phyloP scores from a whole-genome alignment of 495 filamentous ascomycete genomes.

The Tuber melanosporum region DNA sequence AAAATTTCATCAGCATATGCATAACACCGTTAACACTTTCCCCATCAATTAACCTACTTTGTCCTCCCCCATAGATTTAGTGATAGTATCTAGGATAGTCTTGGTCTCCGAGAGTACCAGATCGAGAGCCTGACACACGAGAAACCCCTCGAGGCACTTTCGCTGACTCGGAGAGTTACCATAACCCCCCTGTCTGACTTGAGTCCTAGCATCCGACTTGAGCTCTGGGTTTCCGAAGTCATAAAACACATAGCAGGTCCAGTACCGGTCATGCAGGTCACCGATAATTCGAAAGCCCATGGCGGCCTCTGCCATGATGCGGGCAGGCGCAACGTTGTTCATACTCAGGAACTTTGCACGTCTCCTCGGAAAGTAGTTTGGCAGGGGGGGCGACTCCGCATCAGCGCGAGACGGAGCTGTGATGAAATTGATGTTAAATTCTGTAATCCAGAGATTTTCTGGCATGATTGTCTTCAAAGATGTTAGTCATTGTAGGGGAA shows the following conservation, averaged over 20 bases:
- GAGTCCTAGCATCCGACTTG: background rate
- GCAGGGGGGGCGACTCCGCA: background rate
- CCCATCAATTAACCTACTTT: background rate
- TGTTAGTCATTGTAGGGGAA: background rate
- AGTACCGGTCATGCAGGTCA: background rate
- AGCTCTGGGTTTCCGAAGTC: background rate
- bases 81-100: background rate
- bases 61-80: background rate
- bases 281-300: background rate
- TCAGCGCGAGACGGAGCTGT: background rate
- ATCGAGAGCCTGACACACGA: background rate
- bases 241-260: conserved; percentile 4
- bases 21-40: background rate
- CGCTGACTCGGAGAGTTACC: background rate
- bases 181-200: background rate
- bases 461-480: conserved; percentile 3
- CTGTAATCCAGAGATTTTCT: conserved; percentile 4
- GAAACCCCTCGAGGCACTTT: conserved; percentile 2
- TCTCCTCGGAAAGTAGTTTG: conserved; percentile 1
- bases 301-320: background rate
- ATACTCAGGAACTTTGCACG: background rate
- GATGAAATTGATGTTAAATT: conserved; percentile 6
- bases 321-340: background rate
- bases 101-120: background rate
- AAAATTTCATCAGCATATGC: background rate